Evolutionary conservation across 1,284 basidiomycete genomes (phyloP).

Genomic region (Heliocybe sulcata): DNA sequence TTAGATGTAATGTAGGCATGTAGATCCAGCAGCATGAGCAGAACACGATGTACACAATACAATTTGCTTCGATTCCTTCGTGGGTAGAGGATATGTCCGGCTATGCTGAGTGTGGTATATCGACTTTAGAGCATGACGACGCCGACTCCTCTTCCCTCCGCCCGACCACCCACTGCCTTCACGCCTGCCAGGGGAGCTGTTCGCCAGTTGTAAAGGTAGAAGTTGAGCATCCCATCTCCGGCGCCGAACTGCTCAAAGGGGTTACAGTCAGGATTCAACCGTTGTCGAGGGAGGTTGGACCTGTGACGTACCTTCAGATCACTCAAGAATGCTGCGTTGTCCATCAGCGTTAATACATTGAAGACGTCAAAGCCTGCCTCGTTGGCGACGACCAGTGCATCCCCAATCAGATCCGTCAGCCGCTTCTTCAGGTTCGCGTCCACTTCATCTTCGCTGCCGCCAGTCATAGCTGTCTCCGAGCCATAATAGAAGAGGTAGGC

Average conservation of each 20-base stretch:
- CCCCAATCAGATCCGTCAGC: conserved; percentile 66
- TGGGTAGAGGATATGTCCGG: background rate
- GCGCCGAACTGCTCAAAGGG: conserved; percentile 91
- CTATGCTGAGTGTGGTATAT: background rate
- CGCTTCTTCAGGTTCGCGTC: conserved; percentile 62
- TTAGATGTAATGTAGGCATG: background rate
- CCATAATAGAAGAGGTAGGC: conserved; percentile 95
- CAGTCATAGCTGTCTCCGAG: conserved; percentile 29
- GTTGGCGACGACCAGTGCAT: conserved; percentile 76
- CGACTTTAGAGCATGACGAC: conserved; percentile 64
- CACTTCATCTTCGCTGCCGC: conserved; percentile 40
- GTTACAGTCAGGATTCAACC: too few relatives aligned
- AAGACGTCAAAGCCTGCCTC: conserved; percentile 91
- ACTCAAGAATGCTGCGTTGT: conserved; percentile 79
- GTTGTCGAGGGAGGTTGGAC: background rate
- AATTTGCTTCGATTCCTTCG: background rate
- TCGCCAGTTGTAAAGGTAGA: conserved; percentile 92
- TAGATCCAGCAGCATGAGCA: background rate
- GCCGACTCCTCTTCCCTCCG: conserved; percentile 67
- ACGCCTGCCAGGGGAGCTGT: conserved; percentile 74
- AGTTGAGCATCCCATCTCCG: conserved; percentile 86
- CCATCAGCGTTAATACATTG: conserved; percentile 93
- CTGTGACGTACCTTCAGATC: conserved; percentile 67
- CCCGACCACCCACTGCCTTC: conserved; percentile 37
- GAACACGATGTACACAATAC: background rate